Conservation (phyloP, 345 rosid genomes). For the Heritiera fomes region DNA sequence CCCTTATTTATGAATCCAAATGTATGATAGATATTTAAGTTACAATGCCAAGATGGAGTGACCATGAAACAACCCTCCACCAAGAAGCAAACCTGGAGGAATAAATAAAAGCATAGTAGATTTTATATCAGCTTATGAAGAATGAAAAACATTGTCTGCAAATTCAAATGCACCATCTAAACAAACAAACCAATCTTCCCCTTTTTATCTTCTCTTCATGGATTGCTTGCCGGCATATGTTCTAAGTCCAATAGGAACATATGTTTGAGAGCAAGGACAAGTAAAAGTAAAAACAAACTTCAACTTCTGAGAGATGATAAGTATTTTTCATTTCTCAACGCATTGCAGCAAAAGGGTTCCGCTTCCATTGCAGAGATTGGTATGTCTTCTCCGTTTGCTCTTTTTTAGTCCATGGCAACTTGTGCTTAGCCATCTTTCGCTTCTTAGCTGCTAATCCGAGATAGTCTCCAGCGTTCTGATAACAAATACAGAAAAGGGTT, state of each 20-base stretch:
- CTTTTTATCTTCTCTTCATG: constrained; percentile 4
- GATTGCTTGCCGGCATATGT: constrained; percentile 13
- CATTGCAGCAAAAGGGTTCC: constrained; percentile 53
- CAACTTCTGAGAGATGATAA: not conserved
- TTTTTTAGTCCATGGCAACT: constrained; percentile 52
- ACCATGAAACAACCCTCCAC: not conserved
- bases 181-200: not conserved
- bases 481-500: not conserved
- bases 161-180: constrained; percentile 3
- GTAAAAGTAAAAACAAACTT: not conserved
- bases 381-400: constrained; percentile 36
- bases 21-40: not conserved
- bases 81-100: not conserved
- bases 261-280: not conserved
- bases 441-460: constrained; percentile 55
- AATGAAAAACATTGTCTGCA: constrained; percentile 14
- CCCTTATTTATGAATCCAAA: constrained; percentile 12
- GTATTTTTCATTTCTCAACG: constrained; percentile 23
- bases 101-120: constrained; percentile 15
- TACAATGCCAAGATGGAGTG: constrained; percentile 19
- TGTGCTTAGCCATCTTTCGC: constrained; percentile 63
- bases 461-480: constrained; percentile 48
- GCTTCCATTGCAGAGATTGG: constrained; percentile 49
- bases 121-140: not conserved
- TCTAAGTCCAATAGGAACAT: not conserved